A percentile compares a stretch with the other conserved stretches of the same genome.
Conservation (phyloP, 805 yeast species). For the Myxozyma lipomycoides region DNA sequence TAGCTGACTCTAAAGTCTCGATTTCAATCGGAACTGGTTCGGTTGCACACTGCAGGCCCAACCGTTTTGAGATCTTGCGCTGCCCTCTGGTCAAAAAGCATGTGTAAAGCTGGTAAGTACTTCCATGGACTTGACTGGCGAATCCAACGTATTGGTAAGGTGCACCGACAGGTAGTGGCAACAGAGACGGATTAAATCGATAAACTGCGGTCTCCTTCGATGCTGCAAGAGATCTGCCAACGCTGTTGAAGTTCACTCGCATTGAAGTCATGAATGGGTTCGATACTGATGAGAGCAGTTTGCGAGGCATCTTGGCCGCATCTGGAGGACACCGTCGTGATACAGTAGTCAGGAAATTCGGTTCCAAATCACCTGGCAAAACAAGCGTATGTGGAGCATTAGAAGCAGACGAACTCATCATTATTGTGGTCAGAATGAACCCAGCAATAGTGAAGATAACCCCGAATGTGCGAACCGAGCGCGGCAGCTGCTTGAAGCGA, state of each 20-base stretch:
- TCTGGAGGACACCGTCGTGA: constrained; percentile 21
- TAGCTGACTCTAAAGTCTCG: constrained; percentile 14
- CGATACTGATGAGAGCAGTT: constrained; percentile 16
- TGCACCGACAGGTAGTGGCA: constrained; percentile 19
- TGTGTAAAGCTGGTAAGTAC: constrained; percentile 14
- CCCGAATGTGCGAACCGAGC: constrained; percentile 3
- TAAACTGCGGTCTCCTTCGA: constrained; percentile 3
- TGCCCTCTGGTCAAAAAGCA: constrained; percentile 21
- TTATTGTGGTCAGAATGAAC: constrained; percentile 4
- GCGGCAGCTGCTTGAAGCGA: constrained; percentile 15
- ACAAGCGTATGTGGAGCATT: not conserved
- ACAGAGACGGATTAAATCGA: constrained; percentile 20
- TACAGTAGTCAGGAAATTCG: constrained; percentile 19
- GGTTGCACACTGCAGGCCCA: constrained; percentile 26
- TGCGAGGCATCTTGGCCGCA: constrained; percentile 8
- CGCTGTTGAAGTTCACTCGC: constrained; percentile 21
- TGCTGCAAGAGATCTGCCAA: not conserved
- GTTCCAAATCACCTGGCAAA: constrained; percentile 26
- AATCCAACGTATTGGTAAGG: constrained; percentile 23
- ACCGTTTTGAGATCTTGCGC: constrained; percentile 17
- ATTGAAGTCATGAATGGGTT: constrained; percentile 26
- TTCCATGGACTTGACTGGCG: constrained; percentile 16
- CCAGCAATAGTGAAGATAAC: constrained; percentile 4
- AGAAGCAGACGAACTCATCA: constrained; percentile 2
- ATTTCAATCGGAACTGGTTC: constrained; percentile 13